phyloP scores from a whole-genome alignment of 2,329 filamentous ascomycete genomes.

The Colletotrichum sojae region DNA sequence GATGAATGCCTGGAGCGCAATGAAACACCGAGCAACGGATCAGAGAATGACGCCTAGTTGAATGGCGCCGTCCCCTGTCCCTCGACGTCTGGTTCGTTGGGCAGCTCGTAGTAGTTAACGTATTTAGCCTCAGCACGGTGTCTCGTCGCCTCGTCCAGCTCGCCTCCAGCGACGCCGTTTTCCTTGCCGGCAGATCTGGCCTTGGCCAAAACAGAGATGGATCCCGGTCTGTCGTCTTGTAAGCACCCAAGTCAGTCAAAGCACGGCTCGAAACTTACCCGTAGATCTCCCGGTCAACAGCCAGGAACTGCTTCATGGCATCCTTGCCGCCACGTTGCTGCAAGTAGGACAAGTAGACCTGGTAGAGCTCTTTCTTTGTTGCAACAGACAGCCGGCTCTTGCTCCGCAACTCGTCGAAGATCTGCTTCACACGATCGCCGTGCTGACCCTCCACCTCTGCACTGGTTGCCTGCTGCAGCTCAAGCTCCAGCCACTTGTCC shows the following conservation, averaged over 20 bases:
- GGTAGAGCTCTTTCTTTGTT: conserved; percentile 81
- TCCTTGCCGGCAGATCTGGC: conserved; percentile 59
- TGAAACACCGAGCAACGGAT: conserved; percentile 12
- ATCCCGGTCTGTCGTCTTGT: conserved; percentile 57
- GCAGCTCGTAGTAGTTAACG: conserved; percentile 67
- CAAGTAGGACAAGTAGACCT: conserved; percentile 86
- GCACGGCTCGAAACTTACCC: conserved; percentile 71
- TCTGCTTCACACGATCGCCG: conserved; percentile 82
- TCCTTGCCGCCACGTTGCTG: conserved; percentile 86
- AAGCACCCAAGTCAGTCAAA: background rate
- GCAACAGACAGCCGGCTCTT: conserved; percentile 79
- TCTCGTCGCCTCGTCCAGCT: conserved; percentile 66
- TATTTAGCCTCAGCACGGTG: conserved; percentile 66
- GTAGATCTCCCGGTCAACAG: conserved; percentile 88
- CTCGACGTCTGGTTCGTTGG: conserved; percentile 60
- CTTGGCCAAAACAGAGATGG: conserved; percentile 59
- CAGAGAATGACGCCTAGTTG: conserved; percentile 53
- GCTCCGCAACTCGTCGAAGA: conserved; percentile 81
- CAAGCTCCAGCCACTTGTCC: conserved; percentile 89
- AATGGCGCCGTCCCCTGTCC: conserved; percentile 67
- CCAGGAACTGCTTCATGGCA: conserved; percentile 87
- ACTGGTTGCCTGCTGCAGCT: conserved; percentile 84
- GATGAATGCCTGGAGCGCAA: background rate
- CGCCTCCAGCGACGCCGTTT: conserved; percentile 57
- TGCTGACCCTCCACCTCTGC: conserved; percentile 75